Conservation (phyloP, 2,329 filamentous ascomycete genomes). For the Microcera coccophila region DNA sequence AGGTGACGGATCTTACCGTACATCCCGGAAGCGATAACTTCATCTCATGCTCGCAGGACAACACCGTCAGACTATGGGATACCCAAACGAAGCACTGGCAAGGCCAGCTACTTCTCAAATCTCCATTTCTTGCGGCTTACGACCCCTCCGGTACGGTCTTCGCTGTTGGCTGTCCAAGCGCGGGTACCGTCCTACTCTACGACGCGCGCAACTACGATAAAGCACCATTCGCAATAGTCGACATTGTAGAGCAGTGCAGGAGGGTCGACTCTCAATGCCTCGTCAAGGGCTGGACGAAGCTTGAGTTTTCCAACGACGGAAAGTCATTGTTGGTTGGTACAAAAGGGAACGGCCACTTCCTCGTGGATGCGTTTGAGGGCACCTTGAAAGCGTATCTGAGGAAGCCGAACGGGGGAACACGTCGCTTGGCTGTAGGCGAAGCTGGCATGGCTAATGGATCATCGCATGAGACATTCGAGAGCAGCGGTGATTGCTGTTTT, state of each 20-base stretch:
- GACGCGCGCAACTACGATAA: conserved; percentile 93
- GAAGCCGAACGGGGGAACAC: conserved; percentile 52
- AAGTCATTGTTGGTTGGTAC: conserved; percentile 82
- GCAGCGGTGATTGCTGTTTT: conserved; percentile 79
- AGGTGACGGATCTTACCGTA: conserved; percentile 78
- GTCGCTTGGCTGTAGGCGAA: conserved; percentile 53
- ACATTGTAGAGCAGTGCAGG: conserved; percentile 60
- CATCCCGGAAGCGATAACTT: conserved; percentile 88
- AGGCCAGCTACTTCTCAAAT: conserved; percentile 75
- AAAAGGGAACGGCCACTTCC: conserved; percentile 77
- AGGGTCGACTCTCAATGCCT: conserved; percentile 53
- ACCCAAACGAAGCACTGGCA: conserved; percentile 74
- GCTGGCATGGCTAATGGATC: conserved; percentile 36
- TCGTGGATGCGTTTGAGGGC: conserved; percentile 91
- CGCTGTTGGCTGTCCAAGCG: conserved; percentile 77
- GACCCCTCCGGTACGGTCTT: conserved; percentile 92
- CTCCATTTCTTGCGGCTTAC: conserved; percentile 79
- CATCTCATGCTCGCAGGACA: conserved; percentile 84
- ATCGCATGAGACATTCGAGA: conserved; percentile 42
- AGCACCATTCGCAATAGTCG: conserved; percentile 81
- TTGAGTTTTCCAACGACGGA: conserved; percentile 96
- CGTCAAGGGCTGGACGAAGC: conserved; percentile 74
- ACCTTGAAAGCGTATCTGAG: conserved; percentile 69
- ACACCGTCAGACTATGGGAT: conserved; percentile 90
- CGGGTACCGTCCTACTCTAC: conserved; percentile 80